A percentile compares a stretch with the other conserved stretches of the same genome.
These are phyloP conservation scores for Lepidium sativum DNA, from an alignment of 345 rosid species.

Conservation along the genomic window DNA sequence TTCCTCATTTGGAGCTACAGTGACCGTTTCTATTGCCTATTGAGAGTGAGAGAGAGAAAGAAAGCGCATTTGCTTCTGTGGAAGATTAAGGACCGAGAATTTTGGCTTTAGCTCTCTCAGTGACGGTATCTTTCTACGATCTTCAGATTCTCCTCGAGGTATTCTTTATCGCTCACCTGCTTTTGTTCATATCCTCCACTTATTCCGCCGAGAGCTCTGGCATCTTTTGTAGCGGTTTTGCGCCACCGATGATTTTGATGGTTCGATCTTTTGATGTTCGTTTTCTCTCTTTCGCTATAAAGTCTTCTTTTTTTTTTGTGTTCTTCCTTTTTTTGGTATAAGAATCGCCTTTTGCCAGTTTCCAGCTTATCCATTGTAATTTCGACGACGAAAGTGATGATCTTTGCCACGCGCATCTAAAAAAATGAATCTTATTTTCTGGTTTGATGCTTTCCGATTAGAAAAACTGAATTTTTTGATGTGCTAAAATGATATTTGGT, in stretches of 20 bases:
- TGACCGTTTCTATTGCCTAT: conserved; percentile 26
- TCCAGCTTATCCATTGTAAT: too few species aligned
- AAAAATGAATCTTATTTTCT: background rate
- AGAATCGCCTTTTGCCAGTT: too few species aligned
- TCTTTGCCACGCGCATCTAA: too few species aligned
- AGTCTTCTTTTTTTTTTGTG: too few species aligned
- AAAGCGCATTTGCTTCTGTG: background rate
- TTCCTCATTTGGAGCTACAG: conserved; percentile 30
- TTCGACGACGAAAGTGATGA: too few species aligned
- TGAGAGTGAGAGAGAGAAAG: too few species aligned
- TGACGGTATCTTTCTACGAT: background rate
- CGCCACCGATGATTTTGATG: conserved; percentile 4
- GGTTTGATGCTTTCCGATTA: background rate
- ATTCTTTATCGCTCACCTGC: too few species aligned
- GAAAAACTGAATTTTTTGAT: background rate
- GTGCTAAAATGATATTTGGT: background rate
- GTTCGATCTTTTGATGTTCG: conserved; percentile 1
- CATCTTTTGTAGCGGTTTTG: background rate
- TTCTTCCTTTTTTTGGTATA: too few species aligned
- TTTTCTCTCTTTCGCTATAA: background rate
- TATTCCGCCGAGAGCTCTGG: background rate
- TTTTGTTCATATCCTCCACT: background rate
- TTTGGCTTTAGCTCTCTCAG: background rate
- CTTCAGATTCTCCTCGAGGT: background rate
- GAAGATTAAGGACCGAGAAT: background rate